These are phyloP conservation scores for Calonectria henricotiae DNA, from an alignment of 2,329 filamentous ascomycete species.

Conservation along the genomic window DNA sequence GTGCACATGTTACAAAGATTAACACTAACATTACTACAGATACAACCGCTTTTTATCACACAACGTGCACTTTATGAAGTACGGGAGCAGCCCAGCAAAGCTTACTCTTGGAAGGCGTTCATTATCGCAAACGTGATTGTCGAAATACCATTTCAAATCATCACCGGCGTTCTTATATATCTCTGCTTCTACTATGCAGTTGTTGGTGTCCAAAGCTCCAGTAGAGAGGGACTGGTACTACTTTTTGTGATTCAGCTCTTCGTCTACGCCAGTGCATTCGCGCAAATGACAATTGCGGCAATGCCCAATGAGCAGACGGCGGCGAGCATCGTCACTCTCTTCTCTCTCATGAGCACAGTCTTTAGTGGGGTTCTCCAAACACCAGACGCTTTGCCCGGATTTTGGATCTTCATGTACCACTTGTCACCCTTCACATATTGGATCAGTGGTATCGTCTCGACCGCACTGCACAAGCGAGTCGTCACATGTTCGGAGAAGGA, in stretches of 20 bases:
- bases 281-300: slow-evolving; percentile 81
- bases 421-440: slow-evolving; percentile 79
- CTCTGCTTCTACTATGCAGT: slow-evolving; percentile 80
- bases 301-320: slow-evolving; percentile 80
- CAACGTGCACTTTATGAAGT: slow-evolving; percentile 84
- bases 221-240: slow-evolving; percentile 77
- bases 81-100: slow-evolving; percentile 81
- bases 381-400: slow-evolving; percentile 73
- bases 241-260: slow-evolving; percentile 78
- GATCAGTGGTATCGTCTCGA: slow-evolving; percentile 78
- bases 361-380: slow-evolving; percentile 78
- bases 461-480: slow-evolving; percentile 72
- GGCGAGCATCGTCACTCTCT: slow-evolving; percentile 73
- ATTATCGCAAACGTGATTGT: slow-evolving; percentile 81
- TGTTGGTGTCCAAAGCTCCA: slow-evolving; percentile 64
- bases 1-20: slow-evolving; percentile 54
- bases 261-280: slow-evolving; percentile 81
- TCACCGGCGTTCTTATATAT: slow-evolving; percentile 76
- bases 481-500: slow-evolving; percentile 72
- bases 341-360: slow-evolving; percentile 73
- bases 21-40: slow-evolving; percentile 57
- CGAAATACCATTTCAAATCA: slow-evolving; percentile 80
- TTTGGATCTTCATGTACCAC: slow-evolving; percentile 85
- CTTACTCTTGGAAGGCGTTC: slow-evolving; percentile 84
- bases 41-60: slow-evolving; percentile 84